Evolutionary conservation across 495 filamentous ascomycete species (phyloP).

Genomic region (Pyronema domesticum): DNA sequence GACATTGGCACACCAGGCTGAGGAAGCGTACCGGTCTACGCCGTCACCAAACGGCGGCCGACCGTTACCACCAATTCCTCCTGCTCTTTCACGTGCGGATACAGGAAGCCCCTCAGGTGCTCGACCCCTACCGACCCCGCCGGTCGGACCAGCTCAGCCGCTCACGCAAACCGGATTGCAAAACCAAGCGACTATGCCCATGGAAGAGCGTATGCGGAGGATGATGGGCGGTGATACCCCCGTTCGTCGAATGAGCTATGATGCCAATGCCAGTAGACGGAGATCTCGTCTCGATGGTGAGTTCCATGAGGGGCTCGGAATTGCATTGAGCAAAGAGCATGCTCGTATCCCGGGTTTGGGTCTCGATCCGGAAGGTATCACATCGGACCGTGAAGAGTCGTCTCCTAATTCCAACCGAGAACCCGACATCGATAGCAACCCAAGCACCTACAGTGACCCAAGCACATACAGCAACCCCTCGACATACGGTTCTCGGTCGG

Average conservation of each 20-base stretch:
- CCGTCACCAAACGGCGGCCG: slow-evolving; percentile 20
- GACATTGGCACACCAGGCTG: slow-evolving; percentile 52
- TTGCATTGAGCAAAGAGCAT: slow-evolving; percentile 30
- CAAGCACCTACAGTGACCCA: too few species aligned
- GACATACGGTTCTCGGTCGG: slow-evolving; percentile 28
- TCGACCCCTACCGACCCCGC: slow-evolving; percentile 30
- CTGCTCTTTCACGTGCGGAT: slow-evolving; percentile 28
- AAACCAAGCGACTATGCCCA: slow-evolving; percentile 25
- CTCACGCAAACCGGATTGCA: slow-evolving; percentile 28
- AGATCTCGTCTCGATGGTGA: not conserved
- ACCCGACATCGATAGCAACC: slow-evolving; percentile 10
- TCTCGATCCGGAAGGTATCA: slow-evolving; percentile 30
- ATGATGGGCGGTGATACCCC: slow-evolving; percentile 2
- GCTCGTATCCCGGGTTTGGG: slow-evolving; percentile 21
- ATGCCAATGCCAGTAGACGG: not conserved
- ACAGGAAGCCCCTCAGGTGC: slow-evolving; percentile 29
- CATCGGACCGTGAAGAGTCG: slow-evolving; percentile 31
- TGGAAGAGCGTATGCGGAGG: slow-evolving; percentile 18
- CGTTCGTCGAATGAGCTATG: not conserved
- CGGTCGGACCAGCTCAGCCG: slow-evolving; percentile 5
- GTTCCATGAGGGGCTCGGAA: slow-evolving; percentile 21
- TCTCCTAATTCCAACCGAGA: slow-evolving; percentile 17
- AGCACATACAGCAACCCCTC: slow-evolving; percentile 1
- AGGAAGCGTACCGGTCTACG: slow-evolving; percentile 43
- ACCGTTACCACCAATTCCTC: slow-evolving; percentile 23